These are phyloP conservation scores for Funneliformis geosporum DNA, from an alignment of 192 early-diverging fungal species.

Conservation along the genomic window DNA sequence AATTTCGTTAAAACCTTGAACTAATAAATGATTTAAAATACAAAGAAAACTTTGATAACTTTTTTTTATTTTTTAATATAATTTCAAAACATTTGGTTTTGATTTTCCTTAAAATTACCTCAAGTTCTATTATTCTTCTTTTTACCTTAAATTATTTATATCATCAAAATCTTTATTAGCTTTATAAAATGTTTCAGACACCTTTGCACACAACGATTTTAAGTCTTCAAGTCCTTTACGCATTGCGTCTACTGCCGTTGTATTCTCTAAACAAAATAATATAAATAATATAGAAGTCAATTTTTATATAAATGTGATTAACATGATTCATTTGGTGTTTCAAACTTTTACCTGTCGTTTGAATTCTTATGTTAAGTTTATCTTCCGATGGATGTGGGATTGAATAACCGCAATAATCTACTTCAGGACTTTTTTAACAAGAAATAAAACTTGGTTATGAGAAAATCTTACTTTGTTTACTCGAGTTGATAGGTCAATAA, in stretches of 20 bases:
- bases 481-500: neutral
- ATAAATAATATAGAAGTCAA: neutral
- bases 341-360: slow-evolving; percentile 83
- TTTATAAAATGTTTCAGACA: slow-evolving; percentile 60
- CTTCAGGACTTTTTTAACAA: slow-evolving; percentile 61
- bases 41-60: no score
- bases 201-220: slow-evolving; percentile 66
- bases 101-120: no score
- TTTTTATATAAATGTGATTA: neutral
- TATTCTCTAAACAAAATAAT: slow-evolving; percentile 51
- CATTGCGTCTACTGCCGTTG: slow-evolving; percentile 83
- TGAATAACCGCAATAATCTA: slow-evolving; percentile 94
- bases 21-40: no score
- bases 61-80: no score
- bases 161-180: neutral
- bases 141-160: neutral
- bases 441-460: neutral
- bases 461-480: neutral
- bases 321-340: neutral
- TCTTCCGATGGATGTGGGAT: slow-evolving; percentile 96
- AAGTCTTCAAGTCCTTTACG: slow-evolving; percentile 88
- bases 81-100: no score
- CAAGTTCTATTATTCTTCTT: no score
- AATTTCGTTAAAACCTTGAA: no score
- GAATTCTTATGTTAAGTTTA: slow-evolving; percentile 90